phyloP scores from a whole-genome alignment of 179 eudicot genomes.

The Amaranthus tricolor region DNA sequence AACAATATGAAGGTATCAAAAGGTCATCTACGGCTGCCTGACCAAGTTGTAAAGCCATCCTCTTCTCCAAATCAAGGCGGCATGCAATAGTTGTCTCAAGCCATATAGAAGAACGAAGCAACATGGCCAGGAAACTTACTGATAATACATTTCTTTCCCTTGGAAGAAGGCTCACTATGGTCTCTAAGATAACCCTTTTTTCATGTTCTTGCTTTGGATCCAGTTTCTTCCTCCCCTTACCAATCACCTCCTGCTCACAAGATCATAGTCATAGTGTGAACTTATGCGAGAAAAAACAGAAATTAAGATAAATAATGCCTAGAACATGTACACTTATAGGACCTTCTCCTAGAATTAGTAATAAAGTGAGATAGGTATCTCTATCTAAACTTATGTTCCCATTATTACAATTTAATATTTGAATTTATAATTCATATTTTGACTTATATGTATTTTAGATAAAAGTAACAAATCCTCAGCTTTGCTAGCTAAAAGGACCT shows the following conservation, averaged over 20 bases:
- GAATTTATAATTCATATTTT: no score
- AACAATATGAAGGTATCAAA: conserved; percentile 78
- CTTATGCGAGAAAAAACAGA: background rate
- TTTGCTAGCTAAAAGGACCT: no score
- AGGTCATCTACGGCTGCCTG: conserved; percentile 92
- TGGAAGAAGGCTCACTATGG: conserved; percentile 90
- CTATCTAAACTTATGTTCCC: no score
- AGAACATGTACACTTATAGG: background rate
- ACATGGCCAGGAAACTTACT: conserved; percentile 86
- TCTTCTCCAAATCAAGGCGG: conserved; percentile 87
- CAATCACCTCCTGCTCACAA: conserved; percentile 61
- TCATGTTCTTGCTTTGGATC: conserved; percentile 84
- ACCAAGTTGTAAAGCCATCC: conserved; percentile 79
- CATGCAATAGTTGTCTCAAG: conserved; percentile 90
- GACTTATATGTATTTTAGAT: no score
- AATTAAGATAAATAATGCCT: background rate
- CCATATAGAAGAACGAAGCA: conserved; percentile 74
- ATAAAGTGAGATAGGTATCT: no score
- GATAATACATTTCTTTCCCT: conserved; percentile 72
- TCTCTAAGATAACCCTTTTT: conserved; percentile 83
- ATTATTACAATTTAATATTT: no score
- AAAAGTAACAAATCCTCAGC: no score
- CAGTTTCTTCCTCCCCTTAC: conserved; percentile 71
- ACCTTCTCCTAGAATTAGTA: background rate
- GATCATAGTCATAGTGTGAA: conserved; percentile 6